Conservation (phyloP, 2,329 filamentous ascomycete genomes). For the Waltergamsia citrina region DNA sequence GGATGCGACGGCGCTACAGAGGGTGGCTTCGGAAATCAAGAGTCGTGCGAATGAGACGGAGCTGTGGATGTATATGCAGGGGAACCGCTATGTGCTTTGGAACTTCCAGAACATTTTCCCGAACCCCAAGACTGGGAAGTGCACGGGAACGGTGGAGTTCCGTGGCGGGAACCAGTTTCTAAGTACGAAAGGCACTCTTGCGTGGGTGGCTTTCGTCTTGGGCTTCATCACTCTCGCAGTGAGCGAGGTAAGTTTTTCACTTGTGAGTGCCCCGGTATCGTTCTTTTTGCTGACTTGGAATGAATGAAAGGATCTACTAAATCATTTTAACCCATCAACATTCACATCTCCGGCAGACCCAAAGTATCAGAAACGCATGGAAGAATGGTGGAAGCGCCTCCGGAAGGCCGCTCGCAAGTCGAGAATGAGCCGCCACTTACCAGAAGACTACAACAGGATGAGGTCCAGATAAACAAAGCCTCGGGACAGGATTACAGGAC, state of each 20-base stretch:
- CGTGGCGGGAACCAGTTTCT: constrained; percentile 28
- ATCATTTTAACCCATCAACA: constrained; percentile 14
- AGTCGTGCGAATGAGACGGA: constrained; percentile 15
- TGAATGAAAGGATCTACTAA: constrained; percentile 21
- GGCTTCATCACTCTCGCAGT: constrained; percentile 25
- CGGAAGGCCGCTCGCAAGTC: constrained; percentile 23
- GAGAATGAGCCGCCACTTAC: constrained; percentile 21
- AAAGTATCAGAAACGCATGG: constrained; percentile 15
- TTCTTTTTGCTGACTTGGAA: no score
- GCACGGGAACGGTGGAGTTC: constrained; percentile 27
- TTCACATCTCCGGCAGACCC: constrained; percentile 17
- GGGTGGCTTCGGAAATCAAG: constrained; percentile 19
- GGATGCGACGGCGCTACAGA: constrained; percentile 12
- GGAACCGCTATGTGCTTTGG: constrained; percentile 27
- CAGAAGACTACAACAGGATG: constrained; percentile 22
- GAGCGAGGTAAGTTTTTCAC: constrained; percentile 19
- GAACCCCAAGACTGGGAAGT: constrained; percentile 23
- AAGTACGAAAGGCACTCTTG: constrained; percentile 23
- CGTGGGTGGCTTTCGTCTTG: constrained; percentile 28
- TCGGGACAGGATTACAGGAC: no score
- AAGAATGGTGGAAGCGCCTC: constrained; percentile 24
- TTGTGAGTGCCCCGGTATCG: not conserved
- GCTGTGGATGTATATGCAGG: constrained; percentile 27
- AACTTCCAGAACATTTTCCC: constrained; percentile 29
- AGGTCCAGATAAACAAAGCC: constrained; percentile 17